Evolutionary conservation across 2,329 filamentous ascomycete species (phyloP), one percentile per base, ranked within the genome.

Genomic region (Aspergillus transmontanensis): DNA sequence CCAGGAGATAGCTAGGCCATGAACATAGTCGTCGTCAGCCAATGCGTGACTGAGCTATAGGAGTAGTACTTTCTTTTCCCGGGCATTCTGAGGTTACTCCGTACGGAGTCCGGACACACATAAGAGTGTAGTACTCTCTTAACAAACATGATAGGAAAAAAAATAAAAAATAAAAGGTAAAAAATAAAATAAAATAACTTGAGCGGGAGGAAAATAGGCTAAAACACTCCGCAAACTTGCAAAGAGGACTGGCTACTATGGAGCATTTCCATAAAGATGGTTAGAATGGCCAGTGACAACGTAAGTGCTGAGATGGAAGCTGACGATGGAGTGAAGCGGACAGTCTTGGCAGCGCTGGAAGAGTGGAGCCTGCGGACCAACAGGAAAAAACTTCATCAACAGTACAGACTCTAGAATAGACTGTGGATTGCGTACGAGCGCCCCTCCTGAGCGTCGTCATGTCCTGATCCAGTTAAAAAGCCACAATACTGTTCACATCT

Each of bases 271-370:
- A 63, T 65, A 61, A 28, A 57, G 55, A 50, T 53, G 36, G n/a
- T 46, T 51, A 57, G 59, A 58, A 55, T 59, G 57, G 39, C 58
- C 64, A 67, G 58, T 62, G 63, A 66, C 66, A 64, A 68, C 66
- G 66, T 64, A 69, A 70, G 64, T 53, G 62, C 63, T 66, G 66
- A 66, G 60, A 69, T 63, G 65, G 66, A 58, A 59, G 65, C 65
- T 66, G 68, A 67, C 65, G 65, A 68, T 68, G 57, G 57, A 61
- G 58, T 19, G 61, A 64, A 57, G 60, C 68, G 61, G 65, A 63
- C 57, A 36, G 60, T 66, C 72, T 73, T 73, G 72, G 72, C 72
- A 63, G 60, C 59, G 60, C 67, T 67, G 53, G 51, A 43, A 60
- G 61, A 60, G 32, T 69, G 72, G 70, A 71, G 62, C 57, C 46